Evolutionary conservation across 805 yeast genomes (phyloP).

Genomic region (Diddensiella santjacobensis): DNA sequence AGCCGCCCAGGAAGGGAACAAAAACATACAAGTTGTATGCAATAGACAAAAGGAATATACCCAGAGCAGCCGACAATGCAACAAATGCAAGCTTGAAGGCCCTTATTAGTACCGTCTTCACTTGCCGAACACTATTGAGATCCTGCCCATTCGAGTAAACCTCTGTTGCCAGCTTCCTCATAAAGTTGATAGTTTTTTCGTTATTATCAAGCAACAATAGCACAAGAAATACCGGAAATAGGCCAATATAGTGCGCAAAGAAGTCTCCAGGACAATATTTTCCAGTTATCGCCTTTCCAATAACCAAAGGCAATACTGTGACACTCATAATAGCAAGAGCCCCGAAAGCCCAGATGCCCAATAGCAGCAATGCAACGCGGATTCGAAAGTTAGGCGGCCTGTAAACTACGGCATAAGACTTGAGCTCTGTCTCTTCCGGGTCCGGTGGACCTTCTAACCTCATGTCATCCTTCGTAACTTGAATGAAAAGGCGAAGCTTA

Average conservation of each 20-base stretch:
- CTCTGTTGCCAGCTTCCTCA: neutral
- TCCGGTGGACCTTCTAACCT: constrained; percentile 43
- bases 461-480: constrained; percentile 76
- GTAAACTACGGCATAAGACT: constrained; percentile 70
- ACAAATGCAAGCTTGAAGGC: neutral
- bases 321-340: constrained; percentile 22
- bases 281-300: constrained; percentile 24
- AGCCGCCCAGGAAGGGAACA: neutral
- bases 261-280: constrained; percentile 21
- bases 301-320: constrained; percentile 27
- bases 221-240: constrained; percentile 9
- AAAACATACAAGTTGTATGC: neutral
- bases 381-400: constrained; percentile 72
- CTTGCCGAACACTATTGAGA: neutral
- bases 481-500: constrained; percentile 60
- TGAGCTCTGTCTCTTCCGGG: constrained; percentile 41
- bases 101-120: neutral
- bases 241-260: constrained; percentile 25
- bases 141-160: too few relatives aligned
- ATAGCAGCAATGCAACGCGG: constrained; percentile 50
- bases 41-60: neutral
- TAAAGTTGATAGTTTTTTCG: neutral
- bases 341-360: constrained; percentile 46
- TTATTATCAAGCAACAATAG: neutral
- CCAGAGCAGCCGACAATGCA: neutral